Evolutionary conservation across 306 rosid species (phyloP).

Genomic region (Betula pendula): DNA sequence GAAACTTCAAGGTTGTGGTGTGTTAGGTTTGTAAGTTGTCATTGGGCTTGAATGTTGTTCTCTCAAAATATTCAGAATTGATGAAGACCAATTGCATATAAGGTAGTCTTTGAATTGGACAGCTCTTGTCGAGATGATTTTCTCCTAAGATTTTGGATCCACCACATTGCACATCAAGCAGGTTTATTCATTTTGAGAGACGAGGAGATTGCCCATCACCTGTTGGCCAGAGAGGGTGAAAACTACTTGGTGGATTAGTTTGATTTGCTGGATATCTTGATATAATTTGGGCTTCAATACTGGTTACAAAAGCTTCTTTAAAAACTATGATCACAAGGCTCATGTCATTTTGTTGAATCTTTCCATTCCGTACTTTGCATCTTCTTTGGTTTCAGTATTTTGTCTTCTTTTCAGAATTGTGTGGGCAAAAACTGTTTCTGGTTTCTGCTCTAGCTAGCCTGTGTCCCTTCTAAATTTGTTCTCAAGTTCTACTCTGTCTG

Average conservation of each 20-base stretch:
- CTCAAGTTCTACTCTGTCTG: neutral
- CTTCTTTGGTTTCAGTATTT: neutral
- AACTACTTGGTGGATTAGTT: neutral
- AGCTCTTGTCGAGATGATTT: neutral
- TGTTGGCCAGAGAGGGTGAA: neutral
- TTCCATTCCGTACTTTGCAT: neutral
- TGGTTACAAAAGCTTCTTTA: neutral
- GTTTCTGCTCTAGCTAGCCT: neutral
- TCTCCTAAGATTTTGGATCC: neutral
- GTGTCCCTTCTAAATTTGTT: neutral
- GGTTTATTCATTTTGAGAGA: neutral
- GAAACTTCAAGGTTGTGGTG: neutral
- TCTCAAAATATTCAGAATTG: neutral
- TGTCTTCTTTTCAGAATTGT: neutral
- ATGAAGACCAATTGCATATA: neutral
- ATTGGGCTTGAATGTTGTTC: neutral
- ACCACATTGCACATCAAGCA: neutral
- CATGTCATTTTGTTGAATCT: neutral
- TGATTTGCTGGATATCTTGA: neutral
- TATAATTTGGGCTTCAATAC: neutral
- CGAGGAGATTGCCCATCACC: neutral
- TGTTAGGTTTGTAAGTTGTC: neutral
- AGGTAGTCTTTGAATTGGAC: neutral
- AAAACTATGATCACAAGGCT: neutral
- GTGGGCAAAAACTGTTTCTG: neutral